Evolutionary conservation across 1,284 basidiomycete genomes (phyloP), one percentile per base, ranked within the genome.

Genomic region (Mrakiaceae sp.): DNA sequence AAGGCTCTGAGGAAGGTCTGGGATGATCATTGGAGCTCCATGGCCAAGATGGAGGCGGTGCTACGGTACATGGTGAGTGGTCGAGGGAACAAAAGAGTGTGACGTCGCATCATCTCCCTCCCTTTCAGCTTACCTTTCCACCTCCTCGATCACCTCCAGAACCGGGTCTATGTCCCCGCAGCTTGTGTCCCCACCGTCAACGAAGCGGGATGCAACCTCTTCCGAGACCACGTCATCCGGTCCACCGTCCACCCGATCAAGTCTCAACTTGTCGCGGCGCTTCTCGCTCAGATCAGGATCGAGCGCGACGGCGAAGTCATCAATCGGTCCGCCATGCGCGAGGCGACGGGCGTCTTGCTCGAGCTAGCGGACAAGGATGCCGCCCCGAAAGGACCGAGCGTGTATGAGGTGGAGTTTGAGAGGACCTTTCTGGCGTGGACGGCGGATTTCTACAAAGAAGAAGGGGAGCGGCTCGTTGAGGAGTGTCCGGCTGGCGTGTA

Each of bases 271-370:
- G 82, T 91, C 69, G 79, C 82, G 27, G 90, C 92, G 4, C 81
- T 98, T 55, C 81, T 98, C 62, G 84, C 83, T 47, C 89, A 95
- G 75, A 86, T 98, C 62, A 88, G 86, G 69, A 86, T 91, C 66
- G 95, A 98, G 73, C 86, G 95, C 16, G 87, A 95, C 68, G 94
- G 94, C 40, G 88, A 87, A 69, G 84, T 84, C 58, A 94, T 98
- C 73, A 93, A 92, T 74, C 86, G 90, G 44, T 95, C 91, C 6
- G 87, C 90, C 4, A 84, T 98, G 66, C 88, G 91, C 72, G 88
- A 87, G 70, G 91, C 88, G 68, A 86, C 96, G 51, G 91, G 95
- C 65, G 87, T 98, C 67, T 83, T 97, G 57, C 78, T 87, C 61
- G 81, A 85, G 64, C 81, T 95, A 47, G 78, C 80, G 1, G 81